These are phyloP conservation scores for Xylariaceae sp. DNA, from an alignment of 2,329 filamentous ascomycete species.

Conservation along the genomic window DNA sequence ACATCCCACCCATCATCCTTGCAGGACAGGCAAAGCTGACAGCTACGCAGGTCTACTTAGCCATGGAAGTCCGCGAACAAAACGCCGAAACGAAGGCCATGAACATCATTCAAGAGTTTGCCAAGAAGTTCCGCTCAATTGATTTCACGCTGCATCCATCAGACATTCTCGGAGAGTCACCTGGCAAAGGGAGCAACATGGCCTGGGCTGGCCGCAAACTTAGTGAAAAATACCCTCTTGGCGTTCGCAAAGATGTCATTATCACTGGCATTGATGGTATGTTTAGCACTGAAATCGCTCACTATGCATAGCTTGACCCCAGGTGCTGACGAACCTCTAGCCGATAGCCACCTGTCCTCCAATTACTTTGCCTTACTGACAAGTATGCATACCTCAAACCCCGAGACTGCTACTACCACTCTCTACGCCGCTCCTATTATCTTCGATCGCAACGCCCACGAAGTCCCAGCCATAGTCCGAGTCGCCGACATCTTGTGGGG, in stretches of 20 bases:
- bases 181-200: constrained; percentile 72
- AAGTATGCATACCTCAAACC: constrained; percentile 56
- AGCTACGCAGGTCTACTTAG: constrained; percentile 58
- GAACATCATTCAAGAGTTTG: constrained; percentile 58
- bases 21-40: constrained; percentile 12
- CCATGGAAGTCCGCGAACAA: constrained; percentile 67
- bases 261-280: constrained; percentile 70
- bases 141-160: constrained; percentile 64
- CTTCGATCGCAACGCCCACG: constrained; percentile 69
- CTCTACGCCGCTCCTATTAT: constrained; percentile 68
- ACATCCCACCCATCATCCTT: too few species aligned
- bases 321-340: constrained; percentile 36
- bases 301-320: background rate
- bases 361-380: constrained; percentile 65
- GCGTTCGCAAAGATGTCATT: constrained; percentile 56
- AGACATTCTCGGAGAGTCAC: constrained; percentile 63
- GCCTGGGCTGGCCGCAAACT: constrained; percentile 66
- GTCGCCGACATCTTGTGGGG: constrained; percentile 71
- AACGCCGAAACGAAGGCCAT: constrained; percentile 59
- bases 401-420: constrained; percentile 58
- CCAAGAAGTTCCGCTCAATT: constrained; percentile 62
- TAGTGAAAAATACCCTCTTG: constrained; percentile 55
- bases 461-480: constrained; percentile 63
- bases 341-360: constrained; percentile 65
- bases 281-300: too few species aligned